phyloP scores from a whole-genome alignment of 345 rosid genomes.

The Excoecaria cochinchinensis region DNA sequence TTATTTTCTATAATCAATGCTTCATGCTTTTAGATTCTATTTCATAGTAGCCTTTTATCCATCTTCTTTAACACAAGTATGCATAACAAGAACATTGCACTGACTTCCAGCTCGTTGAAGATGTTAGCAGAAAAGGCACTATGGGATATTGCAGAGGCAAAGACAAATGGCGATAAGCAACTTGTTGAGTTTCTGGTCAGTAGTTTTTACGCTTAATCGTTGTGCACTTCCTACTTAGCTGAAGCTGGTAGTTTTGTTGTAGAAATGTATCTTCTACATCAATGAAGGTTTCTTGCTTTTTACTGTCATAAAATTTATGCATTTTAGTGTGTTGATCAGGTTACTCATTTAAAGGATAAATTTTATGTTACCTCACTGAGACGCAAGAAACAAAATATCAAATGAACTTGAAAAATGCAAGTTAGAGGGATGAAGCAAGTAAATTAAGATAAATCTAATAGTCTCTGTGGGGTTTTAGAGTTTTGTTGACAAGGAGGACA shows the following conservation, averaged over 20 bases:
- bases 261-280: not conserved
- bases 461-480: too few relatives aligned
- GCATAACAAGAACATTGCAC: conserved; percentile 9
- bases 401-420: too few relatives aligned
- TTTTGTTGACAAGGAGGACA: too few relatives aligned
- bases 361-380: too few relatives aligned
- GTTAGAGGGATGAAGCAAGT: too few relatives aligned
- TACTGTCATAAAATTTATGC: not conserved
- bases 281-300: not conserved
- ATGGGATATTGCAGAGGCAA: conserved; percentile 92
- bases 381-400: too few relatives aligned
- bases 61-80: not conserved
- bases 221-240: not conserved
- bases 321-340: not conserved
- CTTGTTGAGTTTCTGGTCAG: conserved; percentile 79
- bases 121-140: conserved; percentile 79
- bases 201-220: not conserved
- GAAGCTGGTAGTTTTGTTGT: not conserved
- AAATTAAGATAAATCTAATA: too few relatives aligned
- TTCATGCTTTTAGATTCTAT: conserved; percentile 5
- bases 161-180: conserved; percentile 63
- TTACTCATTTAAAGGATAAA: not conserved
- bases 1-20: conserved; percentile 11
- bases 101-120: conserved; percentile 59
- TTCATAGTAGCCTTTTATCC: not conserved